phyloP scores from a whole-genome alignment of 1,139 yeast species.

The Suhomyces bokatorum region DNA sequence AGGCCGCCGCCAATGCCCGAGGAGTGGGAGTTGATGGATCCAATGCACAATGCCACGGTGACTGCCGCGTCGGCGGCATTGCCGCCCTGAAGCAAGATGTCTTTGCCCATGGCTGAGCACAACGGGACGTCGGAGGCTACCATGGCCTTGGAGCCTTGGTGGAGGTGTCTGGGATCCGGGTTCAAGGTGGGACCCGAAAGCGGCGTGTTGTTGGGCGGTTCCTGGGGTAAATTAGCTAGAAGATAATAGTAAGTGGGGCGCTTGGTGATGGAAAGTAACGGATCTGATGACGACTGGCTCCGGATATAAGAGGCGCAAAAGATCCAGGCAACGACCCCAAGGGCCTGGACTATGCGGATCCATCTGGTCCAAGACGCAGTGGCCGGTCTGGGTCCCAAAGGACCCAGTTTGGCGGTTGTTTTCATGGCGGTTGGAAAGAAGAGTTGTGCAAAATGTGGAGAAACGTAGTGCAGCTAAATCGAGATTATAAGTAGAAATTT shows the following conservation, averaged over 20 bases:
- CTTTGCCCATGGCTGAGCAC: conserved; percentile 70
- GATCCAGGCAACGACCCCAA: too few relatives aligned
- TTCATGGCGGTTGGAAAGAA: too few relatives aligned
- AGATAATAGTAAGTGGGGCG: conserved; percentile 2
- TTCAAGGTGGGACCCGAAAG: conserved; percentile 38
- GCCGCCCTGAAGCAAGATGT: conserved; percentile 63
- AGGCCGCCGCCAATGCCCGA: conserved; percentile 96
- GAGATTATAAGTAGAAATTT: too few relatives aligned
- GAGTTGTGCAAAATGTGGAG: too few relatives aligned
- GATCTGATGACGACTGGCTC: neutral
- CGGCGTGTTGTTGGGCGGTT: conserved; percentile 32
- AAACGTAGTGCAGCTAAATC: too few relatives aligned
- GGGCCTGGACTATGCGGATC: too few relatives aligned
- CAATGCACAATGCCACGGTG: conserved; percentile 85
- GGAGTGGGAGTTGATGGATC: conserved; percentile 76
- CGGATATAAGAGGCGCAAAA: too few relatives aligned
- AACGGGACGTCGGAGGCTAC: conserved; percentile 73
- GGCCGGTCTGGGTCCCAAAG: too few relatives aligned
- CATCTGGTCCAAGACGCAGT: too few relatives aligned
- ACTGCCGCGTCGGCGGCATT: conserved; percentile 92
- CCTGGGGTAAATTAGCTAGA: neutral
- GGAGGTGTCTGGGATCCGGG: conserved; percentile 33
- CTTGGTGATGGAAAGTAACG: neutral
- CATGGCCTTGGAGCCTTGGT: conserved; percentile 52
- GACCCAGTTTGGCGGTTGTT: too few relatives aligned